Evolutionary conservation across 805 yeast genomes (phyloP), one percentile per base, ranked within the genome.

Genomic region (Ogataea corticis): DNA sequence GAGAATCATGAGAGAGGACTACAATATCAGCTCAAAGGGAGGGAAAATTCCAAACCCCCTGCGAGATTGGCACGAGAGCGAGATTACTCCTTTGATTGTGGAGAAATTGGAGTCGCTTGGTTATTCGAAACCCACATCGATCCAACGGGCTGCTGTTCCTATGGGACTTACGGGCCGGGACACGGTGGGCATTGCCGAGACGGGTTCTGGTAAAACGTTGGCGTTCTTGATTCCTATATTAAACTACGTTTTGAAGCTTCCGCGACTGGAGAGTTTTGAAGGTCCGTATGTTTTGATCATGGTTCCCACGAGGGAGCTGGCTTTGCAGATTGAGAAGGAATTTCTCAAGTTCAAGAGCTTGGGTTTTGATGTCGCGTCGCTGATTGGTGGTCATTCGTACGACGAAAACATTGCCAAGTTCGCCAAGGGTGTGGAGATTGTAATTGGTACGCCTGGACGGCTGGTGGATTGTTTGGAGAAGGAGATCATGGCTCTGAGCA

Each of bases 401-500:
- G 92, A 85, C 46, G 87, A 82, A 46, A 87, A 90, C 36, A 75
- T 82, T 2, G 63, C 69, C 32, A 76, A 81, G 34, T 62, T 87
- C 13, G 73, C 76, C 28, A 73, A 71, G 27, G 88, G 88, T 1
- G 85, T 85, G 12, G 92, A 87, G 55, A 75, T 91, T 2, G 76
- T 92, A 12, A 88, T 92, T 33, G 98, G 96, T 0, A 92, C 99
- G 0, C 98, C 99, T 0, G 99, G 99, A 6, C 70, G 98, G 49
- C 69, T 92, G 37, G 75, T 89, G 11, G 99, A 92, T 58, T 81
- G 90, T 48, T 51, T 91, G 14, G 89, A 85, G 45, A 71, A 85
- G 42, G 79, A 81, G n/a, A 69, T 85, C 16, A 48, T 90, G 2
- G 76, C 75, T 1, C 66, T 91, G 28, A 69, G 68, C 32, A 79